Percentiles rank a stretch among this genome's conserved stretches.
Conservation (phyloP, 1,139 yeast genomes). For the Arxiozyma heterogenica region DNA sequence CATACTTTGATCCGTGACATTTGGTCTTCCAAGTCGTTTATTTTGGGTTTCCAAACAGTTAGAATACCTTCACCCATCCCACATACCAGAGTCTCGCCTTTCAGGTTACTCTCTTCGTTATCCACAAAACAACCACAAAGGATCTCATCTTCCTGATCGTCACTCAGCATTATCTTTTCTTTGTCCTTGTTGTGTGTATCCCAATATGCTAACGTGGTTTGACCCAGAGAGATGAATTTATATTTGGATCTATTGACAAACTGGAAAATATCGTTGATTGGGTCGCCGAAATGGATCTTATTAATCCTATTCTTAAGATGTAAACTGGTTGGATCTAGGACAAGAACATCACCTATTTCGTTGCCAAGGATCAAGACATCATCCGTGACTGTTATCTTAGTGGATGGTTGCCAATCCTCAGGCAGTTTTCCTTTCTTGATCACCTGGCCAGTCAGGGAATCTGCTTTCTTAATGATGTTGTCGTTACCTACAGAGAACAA, state of each 20-base stretch:
- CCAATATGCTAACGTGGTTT: conserved; percentile 70
- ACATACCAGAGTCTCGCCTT: conserved; percentile 60
- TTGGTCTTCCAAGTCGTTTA: conserved; percentile 66
- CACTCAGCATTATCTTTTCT: conserved; percentile 45
- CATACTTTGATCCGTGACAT: conserved; percentile 66
- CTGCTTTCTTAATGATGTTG: conserved; percentile 66
- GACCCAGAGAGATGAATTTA: conserved; percentile 73
- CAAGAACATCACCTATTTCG: conserved; percentile 59
- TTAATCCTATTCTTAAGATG: conserved; percentile 37
- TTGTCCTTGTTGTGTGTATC: conserved; percentile 41
- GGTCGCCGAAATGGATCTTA: conserved; percentile 56
- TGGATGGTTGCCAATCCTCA: conserved; percentile 36
- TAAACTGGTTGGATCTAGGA: conserved; percentile 49
- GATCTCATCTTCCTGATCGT: conserved; percentile 89
- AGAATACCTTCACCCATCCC: conserved; percentile 91
- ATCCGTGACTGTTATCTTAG: conserved; percentile 58
- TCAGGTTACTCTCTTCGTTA: conserved; percentile 32
- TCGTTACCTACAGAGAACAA: conserved; percentile 74
- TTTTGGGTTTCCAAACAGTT: conserved; percentile 76
- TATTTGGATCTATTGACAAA: conserved; percentile 66
- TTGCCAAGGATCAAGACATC: conserved; percentile 67
- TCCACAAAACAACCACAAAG: conserved; percentile 65
- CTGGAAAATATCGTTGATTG: conserved; percentile 64
- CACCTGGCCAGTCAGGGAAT: conserved; percentile 68
- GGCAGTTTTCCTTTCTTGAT: conserved; percentile 39